Percentiles rank a stretch among this genome's conserved stretches.
phyloP scores from a whole-genome alignment of 805 yeast genomes.

The Saccharomycopsis fodiens region DNA sequence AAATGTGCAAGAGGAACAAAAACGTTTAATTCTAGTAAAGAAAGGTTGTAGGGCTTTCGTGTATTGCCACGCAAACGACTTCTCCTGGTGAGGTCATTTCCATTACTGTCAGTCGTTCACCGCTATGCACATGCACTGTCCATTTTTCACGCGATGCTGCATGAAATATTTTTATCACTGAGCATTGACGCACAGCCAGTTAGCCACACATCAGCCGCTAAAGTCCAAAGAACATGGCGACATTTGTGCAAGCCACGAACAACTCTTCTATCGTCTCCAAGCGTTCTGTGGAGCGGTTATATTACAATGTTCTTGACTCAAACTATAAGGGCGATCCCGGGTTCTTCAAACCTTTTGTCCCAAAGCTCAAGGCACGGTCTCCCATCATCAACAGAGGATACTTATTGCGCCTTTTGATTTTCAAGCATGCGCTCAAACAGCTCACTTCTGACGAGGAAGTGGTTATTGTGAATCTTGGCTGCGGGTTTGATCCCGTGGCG shows the following conservation, averaged over 20 bases:
- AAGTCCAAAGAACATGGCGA: slow-evolving; percentile 2
- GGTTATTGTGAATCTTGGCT: slow-evolving; percentile 61
- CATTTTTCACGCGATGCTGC: no score
- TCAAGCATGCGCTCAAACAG: slow-evolving; percentile 42
- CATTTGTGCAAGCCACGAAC: slow-evolving; percentile 74
- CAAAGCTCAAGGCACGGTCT: slow-evolving; percentile 57
- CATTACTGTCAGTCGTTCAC: no score
- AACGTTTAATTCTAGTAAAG: no score
- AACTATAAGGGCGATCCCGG: slow-evolving; percentile 19
- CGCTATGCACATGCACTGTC: no score
- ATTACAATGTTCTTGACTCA: slow-evolving; percentile 27
- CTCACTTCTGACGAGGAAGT: slow-evolving; percentile 35
- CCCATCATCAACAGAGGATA: slow-evolving; percentile 80
- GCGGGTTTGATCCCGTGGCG: slow-evolving; percentile 66
- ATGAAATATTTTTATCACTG: no score
- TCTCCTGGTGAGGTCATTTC: no score
- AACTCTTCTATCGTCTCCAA: slow-evolving; percentile 79
- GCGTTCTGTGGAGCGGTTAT: slow-evolving; percentile 67
- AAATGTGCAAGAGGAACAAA: no score
- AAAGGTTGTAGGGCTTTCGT: no score
- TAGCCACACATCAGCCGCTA: no score
- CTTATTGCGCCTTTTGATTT: slow-evolving; percentile 72
- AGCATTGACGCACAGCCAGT: no score
- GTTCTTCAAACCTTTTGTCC: slow-evolving; percentile 64
- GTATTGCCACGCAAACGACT: no score